Base-by-base conservation (phyloP, 2,329 filamentous ascomycete species). In the Calonectria pauciramosa region DNA sequence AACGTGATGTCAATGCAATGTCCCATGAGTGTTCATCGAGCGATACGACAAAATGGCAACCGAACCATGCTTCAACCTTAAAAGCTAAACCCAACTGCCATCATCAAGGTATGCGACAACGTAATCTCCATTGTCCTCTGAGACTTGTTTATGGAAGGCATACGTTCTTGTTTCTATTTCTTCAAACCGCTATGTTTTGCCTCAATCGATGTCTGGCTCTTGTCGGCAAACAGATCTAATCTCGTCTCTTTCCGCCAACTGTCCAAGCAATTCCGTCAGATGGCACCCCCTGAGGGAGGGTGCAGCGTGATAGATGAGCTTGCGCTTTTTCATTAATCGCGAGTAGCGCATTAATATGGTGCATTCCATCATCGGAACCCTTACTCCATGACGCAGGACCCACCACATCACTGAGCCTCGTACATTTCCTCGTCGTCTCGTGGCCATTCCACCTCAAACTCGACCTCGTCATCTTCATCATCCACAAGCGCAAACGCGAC, bases 401-500 rank as follows among this genome's bases (percentile, higher is more conserved):
- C 23, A 18, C 23, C 41, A 32, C 32, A 13, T 71, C 36, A 71
- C 63, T 69, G 49, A n/a, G 56, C 65, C 18, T 68, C 83, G 13
- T 84, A 83, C 11, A 80, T 36, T 28, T 86, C 85, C 18, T 87
- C 84, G 0, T 88, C 87, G 26, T 90, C 86, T 34, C 76, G 82
- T 0, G 88, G 88, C 81, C 87, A 86, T 66, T 88, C 86, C 13
- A 90, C 88, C 49, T 86, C 80, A 73, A 90, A 90, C 28, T 82
- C 79, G 0, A 81, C 82, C 9, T 87, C 85, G 6, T 86, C 86
- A 9, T 84, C 83, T 20, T 81, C 83, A 14, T 86, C 85, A 3
- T 84, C 80, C 34, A 85, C 80, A 52, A 91, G 84, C 0, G 85
- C 82, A 80, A 92, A 91, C 0, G 90, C 90, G 20, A 92, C 81